Base-by-base conservation (phyloP, 2,329 filamentous ascomycete species). In the Botrytis medusae region DNA sequence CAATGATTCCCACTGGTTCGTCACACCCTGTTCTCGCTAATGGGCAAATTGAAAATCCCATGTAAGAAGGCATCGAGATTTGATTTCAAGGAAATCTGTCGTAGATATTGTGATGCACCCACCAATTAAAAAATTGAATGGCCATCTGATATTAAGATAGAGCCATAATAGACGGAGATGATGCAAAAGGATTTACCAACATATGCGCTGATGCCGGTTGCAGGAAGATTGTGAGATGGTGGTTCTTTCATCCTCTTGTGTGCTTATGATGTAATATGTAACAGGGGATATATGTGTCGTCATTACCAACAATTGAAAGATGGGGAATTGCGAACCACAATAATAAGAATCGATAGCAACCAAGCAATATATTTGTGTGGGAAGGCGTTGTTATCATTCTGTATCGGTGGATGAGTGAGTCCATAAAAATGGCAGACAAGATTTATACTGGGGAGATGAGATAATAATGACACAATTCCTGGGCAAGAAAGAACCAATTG, bases 231-330 rank as follows among this genome's bases (percentile, higher is more conserved):
- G 29, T 37, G 44, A 40, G 63, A n/a, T 44, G 25, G 9, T 54
- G 51, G 51, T 37, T 54, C 20, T 34, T 37, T 18, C 64, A 40
- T 48, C 46, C 29, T 67, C 14, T 40, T 6, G 18, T 12, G 22
- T n/a, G n/a, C n/a, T 25, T 68, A 68, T 68, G 64, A 68, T 68
- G 64, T 40, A 68, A 68, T 68, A 40, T 42, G 32, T 22, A 54
- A 29, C 64, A 54, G 32, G 64, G 64, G 20, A 40, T 25, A 54
- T 22, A 22, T 64, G 25, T 68, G 64, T 54, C 46, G 34, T 57
- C 64, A 68, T 68, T 42, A 12, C 64, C 46, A 54, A 54, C 46
- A 57, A 57, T 51, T 65, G 25, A 46, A n/a, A 51, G 14, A 20
- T 34, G 46, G 44, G 44, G 25, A 25, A 48, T 25, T 6, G 42